phyloP scores from a whole-genome alignment of 176 grass and related monocot genomes.

The Rhipidocladum racemiflorum region DNA sequence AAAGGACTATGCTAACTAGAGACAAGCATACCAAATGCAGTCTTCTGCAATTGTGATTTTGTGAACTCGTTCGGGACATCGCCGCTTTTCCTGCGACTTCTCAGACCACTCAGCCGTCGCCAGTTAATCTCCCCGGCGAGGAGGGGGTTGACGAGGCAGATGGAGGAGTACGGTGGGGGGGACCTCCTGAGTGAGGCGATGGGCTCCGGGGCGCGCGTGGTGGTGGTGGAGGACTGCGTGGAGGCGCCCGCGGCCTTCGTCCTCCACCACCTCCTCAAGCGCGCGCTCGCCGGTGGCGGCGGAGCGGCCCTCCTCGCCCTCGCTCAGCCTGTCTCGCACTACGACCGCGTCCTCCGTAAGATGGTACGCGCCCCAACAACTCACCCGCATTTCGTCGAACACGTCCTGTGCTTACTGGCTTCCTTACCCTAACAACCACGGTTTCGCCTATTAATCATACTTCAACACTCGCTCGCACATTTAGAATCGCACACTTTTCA shows the following conservation, averaged over 20 bases:
- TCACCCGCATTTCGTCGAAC: conserved; percentile 10
- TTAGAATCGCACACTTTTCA: neutral
- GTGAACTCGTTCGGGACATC: neutral
- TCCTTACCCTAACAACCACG: neutral
- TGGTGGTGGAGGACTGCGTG: conserved; percentile 69
- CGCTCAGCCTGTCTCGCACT: conserved; percentile 57
- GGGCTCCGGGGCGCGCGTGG: conserved; percentile 39
- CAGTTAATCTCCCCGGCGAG: neutral
- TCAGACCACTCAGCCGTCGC: neutral
- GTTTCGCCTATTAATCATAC: neutral
- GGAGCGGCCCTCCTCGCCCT: conserved; percentile 40
- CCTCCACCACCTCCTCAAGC: conserved; percentile 66
- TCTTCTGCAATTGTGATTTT: no score
- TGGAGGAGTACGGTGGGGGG: conserved; percentile 29
- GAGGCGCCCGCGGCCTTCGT: conserved; percentile 59
- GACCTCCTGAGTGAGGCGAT: conserved; percentile 62
- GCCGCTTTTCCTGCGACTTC: neutral
- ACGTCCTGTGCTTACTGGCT: neutral
- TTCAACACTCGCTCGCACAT: neutral
- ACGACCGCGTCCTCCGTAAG: conserved; percentile 66
- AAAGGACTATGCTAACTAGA: no score
- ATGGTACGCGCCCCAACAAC: conserved; percentile 25
- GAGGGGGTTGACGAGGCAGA: neutral
- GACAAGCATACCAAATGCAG: no score
- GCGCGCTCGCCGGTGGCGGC: conserved; percentile 10